Percentiles rank a stretch among this genome's conserved stretches.
These are phyloP conservation scores for Trichophyton equinum DNA, from an alignment of 2,329 filamentous ascomycete species.

Conservation along the genomic window DNA sequence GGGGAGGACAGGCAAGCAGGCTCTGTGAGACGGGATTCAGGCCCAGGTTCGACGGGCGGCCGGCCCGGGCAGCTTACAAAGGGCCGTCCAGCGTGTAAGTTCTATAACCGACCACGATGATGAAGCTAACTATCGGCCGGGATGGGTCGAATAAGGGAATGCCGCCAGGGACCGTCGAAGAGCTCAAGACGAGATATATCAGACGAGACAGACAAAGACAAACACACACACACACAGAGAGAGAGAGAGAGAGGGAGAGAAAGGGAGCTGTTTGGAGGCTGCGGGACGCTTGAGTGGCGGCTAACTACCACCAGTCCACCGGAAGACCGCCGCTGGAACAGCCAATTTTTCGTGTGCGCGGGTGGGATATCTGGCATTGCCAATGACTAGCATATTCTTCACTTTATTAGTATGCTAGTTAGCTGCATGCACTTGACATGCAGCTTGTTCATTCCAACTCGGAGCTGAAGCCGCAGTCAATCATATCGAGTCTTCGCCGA, in stretches of 20 bases:
- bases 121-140: neutral
- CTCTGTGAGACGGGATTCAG: neutral
- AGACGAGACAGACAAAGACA: neutral
- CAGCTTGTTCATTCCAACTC: neutral
- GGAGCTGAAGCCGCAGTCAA: neutral
- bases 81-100: neutral
- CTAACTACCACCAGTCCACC: too few species aligned
- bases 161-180: neutral
- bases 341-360: neutral
- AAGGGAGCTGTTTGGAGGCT: neutral
- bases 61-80: neutral
- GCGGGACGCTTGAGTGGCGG: too few species aligned
- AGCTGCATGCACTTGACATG: too few species aligned
- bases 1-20: neutral
- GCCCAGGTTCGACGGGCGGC: neutral
- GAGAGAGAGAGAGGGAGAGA: neutral
- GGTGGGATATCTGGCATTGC: neutral
- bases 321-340: neutral
- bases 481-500: neutral
- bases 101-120: neutral
- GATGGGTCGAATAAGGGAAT: neutral
- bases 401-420: too few species aligned
- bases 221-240: neutral
- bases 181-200: too few species aligned
- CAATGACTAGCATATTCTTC: too few species aligned